Evolutionary conservation across 1,284 basidiomycete species (phyloP), one percentile per base, ranked within the genome.

Genomic region (Inonotus hispidus): DNA sequence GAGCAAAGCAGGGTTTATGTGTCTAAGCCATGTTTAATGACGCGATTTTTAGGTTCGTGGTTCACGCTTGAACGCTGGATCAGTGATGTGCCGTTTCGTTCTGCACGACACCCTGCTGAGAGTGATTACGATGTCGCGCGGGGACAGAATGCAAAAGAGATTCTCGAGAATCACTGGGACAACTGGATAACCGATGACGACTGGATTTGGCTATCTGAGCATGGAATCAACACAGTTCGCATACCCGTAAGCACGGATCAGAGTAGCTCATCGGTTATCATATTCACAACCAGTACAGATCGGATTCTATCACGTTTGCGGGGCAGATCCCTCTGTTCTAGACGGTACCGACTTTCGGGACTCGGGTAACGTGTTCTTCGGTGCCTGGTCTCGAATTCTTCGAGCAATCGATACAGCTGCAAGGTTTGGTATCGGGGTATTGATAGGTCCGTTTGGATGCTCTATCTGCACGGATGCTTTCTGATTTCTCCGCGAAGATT

Each of bases 41-140:
- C 19, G 16, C 49, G 37, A 45, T 60, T 41, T n/a, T 29, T 14
- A 89, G 86, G 87, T 1, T 85, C 82, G 5, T 90, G 87, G 88
- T 92, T 93, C 65, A 84, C 88, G 1, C 80, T 90, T 11, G 90
- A 92, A 71, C 75, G 81, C 56, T 92, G 90, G 89, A 90, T 92
- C 41, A 70, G 80, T 32, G 78, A 83, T 4, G 55, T 68, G 1
- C 85, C 86, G 0, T 90, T 84, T 68, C 74, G 71, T 3, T 72
- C 71, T 29, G 87, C 88, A 13, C 72, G 67, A 23, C 66, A 71
- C 32, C 85, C 85, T 3, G 84, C 78, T 0, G 80, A 88, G 65
- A 90, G 88, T 67, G 90, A 92, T 70, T 77, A 88, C 46, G 91
- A 94, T 71, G 79, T 93, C 10, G 90, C 89, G 7, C 78, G 73